Percentiles rank a stretch among this genome's conserved stretches.
phyloP scores from a whole-genome alignment of 257 asterid species.

The Echium plantagineum region DNA sequence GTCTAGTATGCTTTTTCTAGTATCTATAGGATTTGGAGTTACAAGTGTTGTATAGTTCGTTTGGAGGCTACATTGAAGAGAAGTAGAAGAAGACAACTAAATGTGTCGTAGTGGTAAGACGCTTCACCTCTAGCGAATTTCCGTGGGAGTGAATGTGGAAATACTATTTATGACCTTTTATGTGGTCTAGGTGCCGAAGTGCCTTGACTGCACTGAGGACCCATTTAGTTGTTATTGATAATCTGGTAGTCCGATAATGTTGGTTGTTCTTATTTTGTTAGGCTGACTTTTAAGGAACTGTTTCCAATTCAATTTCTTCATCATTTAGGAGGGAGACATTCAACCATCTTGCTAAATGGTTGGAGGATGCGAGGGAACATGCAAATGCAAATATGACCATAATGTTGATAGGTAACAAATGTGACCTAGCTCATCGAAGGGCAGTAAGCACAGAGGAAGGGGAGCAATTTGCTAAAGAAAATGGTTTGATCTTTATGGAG shows the following conservation, averaged over 20 bases:
- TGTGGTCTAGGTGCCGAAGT: too few relatives aligned
- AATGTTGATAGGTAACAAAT: conserved; percentile 3
- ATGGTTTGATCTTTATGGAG: conserved; percentile 80
- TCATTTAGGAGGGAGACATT: conserved; percentile 3
- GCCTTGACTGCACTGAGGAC: too few relatives aligned
- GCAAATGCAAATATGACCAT: conserved; percentile 1
- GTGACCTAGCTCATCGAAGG: conserved; percentile 1
- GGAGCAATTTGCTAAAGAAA: conserved; percentile 34
- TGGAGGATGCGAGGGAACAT: neutral
- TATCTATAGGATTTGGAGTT: neutral
- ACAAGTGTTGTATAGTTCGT: neutral
- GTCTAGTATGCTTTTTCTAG: neutral
- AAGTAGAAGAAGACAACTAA: too few relatives aligned
- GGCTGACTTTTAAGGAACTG: neutral
- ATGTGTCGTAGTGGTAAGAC: too few relatives aligned
- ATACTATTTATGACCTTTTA: too few relatives aligned
- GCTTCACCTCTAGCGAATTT: too few relatives aligned
- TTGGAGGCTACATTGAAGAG: too few relatives aligned
- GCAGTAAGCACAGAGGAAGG: conserved; percentile 3
- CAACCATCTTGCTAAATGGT: conserved; percentile 1
- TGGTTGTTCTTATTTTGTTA: too few relatives aligned
- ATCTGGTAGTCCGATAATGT: neutral
- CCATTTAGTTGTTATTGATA: too few relatives aligned
- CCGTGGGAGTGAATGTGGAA: too few relatives aligned
- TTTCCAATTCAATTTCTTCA: neutral